Evolutionary conservation across 2,329 filamentous ascomycete species (phyloP), one percentile per base, ranked within the genome.

Genomic region (Aureobasidium zeae): DNA sequence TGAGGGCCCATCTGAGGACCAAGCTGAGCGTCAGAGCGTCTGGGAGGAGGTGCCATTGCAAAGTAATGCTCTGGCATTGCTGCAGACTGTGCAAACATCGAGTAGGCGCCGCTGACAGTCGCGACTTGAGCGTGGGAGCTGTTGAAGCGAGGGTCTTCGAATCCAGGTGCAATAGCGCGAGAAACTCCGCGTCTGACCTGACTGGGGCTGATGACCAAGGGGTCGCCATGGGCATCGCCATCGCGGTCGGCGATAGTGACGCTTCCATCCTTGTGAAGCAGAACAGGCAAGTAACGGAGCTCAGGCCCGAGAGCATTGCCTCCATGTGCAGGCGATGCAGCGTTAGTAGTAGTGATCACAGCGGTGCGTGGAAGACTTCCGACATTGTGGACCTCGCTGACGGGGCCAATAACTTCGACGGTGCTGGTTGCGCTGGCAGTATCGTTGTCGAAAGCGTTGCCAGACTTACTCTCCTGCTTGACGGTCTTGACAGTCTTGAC

Each of bases 241-340:
- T n/a, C n/a, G n/a, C n/a, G n/a, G n/a, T n/a, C n/a, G 2, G 30
- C 39, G 21, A 30, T 33, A 15, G 39, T 43, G 21, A 44, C 22
- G 9, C 12, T 29, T 12, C 41, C 41, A 24, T 44, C 41, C 7
- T 22, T 17, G 15, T 44, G 32, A 10, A 36, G 17, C 12, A 29
- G 19, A 9, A 44, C 41, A n/a, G 24, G 32, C n/a, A 44, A 11
- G 17, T 36, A 10, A 24, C 36, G 24, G 2, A 36, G 25, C 13
- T 35, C 17, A 10, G 41, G 41, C n/a, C 34, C 5, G 13, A 16
- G 29, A n/a, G 20, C 20, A 17, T 29, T 12, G n/a, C 9, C 20
- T 13, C 8, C 3, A 7, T 43, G 15, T 13, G 25, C 29, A 19
- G 37, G 28, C 11, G 28, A 31, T 24, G 28, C 13, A 17, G 20